These are phyloP conservation scores for Immersiporthe knoxdaviesiana DNA, from an alignment of 2,329 filamentous ascomycete genomes.

Conservation along the genomic window DNA sequence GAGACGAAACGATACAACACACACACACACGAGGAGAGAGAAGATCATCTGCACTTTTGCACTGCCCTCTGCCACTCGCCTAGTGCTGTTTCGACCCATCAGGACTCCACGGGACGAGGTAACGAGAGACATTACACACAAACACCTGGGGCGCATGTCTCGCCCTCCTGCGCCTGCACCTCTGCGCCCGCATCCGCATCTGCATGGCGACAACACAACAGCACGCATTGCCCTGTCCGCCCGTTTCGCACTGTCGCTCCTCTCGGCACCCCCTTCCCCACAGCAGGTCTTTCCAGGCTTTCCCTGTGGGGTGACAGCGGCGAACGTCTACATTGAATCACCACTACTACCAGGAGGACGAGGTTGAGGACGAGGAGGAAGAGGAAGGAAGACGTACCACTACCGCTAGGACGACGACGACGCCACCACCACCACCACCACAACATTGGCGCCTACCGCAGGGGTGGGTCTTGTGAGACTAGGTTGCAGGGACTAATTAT, in stretches of 20 bases:
- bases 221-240: not conserved
- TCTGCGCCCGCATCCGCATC: no score
- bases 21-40: not conserved
- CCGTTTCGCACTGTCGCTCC: not conserved
- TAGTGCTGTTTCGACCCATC: not conserved
- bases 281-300: not conserved
- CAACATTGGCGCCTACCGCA: constrained; percentile 1
- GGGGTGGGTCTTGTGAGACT: constrained; percentile 8
- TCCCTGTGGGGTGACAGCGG: not conserved
- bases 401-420: not conserved
- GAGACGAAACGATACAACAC: constrained; percentile 2
- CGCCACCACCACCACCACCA: not conserved
- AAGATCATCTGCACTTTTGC: not conserved
- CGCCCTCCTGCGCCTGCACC: not conserved
- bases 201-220: not conserved
- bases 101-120: not conserved
- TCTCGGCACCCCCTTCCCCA: not conserved
- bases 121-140: not conserved
- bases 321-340: not conserved
- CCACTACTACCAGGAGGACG: not conserved
- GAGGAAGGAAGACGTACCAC: not conserved
- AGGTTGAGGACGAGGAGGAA: not conserved
- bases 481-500: constrained; percentile 8
- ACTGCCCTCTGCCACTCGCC: not conserved
- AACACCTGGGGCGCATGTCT: not conserved